Evolutionary conservation across 2,329 filamentous ascomycete species (phyloP), one percentile per base, ranked within the genome.

Genomic region (Phyllosticta capitalensis): DNA sequence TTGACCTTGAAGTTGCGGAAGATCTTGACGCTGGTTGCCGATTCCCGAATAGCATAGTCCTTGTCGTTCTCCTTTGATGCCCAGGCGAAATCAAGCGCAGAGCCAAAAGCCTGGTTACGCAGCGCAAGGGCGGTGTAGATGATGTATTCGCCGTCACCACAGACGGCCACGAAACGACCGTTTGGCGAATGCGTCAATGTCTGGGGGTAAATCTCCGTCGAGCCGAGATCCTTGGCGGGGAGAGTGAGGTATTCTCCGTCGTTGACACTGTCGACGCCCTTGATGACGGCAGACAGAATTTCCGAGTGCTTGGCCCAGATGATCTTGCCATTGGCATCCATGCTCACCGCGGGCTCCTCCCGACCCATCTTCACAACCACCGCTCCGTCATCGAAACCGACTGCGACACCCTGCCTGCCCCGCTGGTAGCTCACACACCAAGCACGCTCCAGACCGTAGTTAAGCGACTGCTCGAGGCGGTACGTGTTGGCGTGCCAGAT

Each of bases 401-500:
- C 89, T 6, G 92, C 94, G 65, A 99, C 84, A 17, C 92, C 91
- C 73, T 97, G 94, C 78, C 90, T 91, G 65, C 92, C 92, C 72
- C 90, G 88, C 73, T 99, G 94, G 71, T 95, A 96, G 24, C 90
- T 87, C 52, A 97, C 90, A 82, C 94, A 97, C 94, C 94, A 99
- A 59, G 92, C 94, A 69, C 94, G 84, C 75, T 99, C 94, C 54
- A 99, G 78, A 28, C 92, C 94, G 74, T 99, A 99, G 77, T 90
- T 96, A 63, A 99, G 79, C 0, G 92, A 95, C 72, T 97, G 94
- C 75, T 97, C 94, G 62, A 97, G 83, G 65, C 94, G 83, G 75
- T 97, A 97, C 57, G 94, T 99, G 71, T 96, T 96, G 64, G 92
- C 92, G 72, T 99, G 92, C 94, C 94, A 99, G 74, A 99, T 92